A percentile compares a stretch with the other conserved stretches of the same genome.
These are phyloP conservation scores for Triticum timopheevii DNA, from an alignment of 176 grass and related monocot genomes.

Conservation along the genomic window DNA sequence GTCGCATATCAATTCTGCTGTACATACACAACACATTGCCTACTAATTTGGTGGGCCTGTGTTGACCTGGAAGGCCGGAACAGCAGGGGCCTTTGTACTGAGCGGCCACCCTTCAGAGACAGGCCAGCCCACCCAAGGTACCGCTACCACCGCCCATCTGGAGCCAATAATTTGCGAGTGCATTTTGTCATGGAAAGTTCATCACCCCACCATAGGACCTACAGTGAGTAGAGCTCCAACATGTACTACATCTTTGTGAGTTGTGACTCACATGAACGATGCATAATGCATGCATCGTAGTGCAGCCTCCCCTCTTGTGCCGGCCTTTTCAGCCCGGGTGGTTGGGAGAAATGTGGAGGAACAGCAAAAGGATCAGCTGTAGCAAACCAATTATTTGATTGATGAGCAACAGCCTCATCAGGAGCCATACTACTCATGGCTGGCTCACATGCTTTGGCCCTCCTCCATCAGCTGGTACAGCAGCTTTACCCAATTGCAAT, in stretches of 20 bases:
- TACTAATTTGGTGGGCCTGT: background rate
- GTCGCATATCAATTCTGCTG: background rate
- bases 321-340: background rate
- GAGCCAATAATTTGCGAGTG: background rate
- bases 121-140: background rate
- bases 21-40: slow-evolving; percentile 4
- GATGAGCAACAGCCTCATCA: slow-evolving; percentile 11
- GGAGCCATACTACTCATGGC: background rate
- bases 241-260: slow-evolving; percentile 17
- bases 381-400: slow-evolving; percentile 30
- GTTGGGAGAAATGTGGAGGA: background rate
- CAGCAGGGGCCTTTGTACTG: background rate
- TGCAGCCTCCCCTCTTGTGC: background rate
- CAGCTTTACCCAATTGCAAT: background rate
- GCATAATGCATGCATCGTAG: background rate
- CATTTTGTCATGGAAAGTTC: slow-evolving; percentile 8
- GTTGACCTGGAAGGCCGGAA: slow-evolving; percentile 14
- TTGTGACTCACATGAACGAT: slow-evolving; percentile 6
- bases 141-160: background rate
- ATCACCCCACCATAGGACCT: background rate
- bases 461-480: background rate
- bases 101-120: slow-evolving; percentile 2
- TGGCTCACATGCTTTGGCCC: slow-evolving; percentile 6
- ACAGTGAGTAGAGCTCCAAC: background rate
- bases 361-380: background rate